Base-by-base conservation (phyloP, 23 red algal genomes). In the Gracilaria vermiculophylla region DNA sequence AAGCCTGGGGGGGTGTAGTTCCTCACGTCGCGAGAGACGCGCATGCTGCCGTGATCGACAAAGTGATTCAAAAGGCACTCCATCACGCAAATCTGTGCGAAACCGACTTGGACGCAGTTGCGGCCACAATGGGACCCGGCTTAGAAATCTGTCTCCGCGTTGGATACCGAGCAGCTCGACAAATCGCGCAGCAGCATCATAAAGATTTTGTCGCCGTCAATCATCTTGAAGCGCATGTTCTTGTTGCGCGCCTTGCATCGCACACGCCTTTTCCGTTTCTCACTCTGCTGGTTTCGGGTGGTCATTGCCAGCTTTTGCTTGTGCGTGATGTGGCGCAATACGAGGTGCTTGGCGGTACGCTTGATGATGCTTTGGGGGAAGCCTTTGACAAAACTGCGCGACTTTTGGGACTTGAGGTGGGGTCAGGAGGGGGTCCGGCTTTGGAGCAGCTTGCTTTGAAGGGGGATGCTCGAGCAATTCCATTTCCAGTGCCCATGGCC, bases 371-470 rank as follows among this genome's bases (percentile, higher is more conserved):
- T 0, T 35, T 95, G 0, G 97, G 97, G 24, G 97, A 99, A 75
- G 97, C 97, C 9, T 99, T 75, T 60, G 97, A 99, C 45, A 99
- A 99, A 84, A 93, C 88, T 29, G 97, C 97, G 2, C 43, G 97
- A 20, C 64, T 99, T 7, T 71, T 99, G 19, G 92, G 93, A 5
- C 75, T 99, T 5, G 73, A 91, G 20, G 81, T 92, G 16, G 97
- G 88, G 25, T 93, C 89, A 39, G 97, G 97, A 60, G 94, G 94
- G 12, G 92, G 93, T 15, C 95, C 89, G 6, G 93, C 94, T 24
- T 66, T 99, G 25, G 97, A 99, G 60, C 23, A 55, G 37, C 88
- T 99, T 12, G 97, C 97, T 47, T 74, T 45, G 14, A 53, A 90
- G 19, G 97, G 97, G 7, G 85, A 95, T 42, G 36, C 93, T 3